Evolutionary conservation across 2,329 filamentous ascomycete genomes (phyloP), one percentile per base, ranked within the genome.

Genomic region (Colletotrichum navitas): DNA sequence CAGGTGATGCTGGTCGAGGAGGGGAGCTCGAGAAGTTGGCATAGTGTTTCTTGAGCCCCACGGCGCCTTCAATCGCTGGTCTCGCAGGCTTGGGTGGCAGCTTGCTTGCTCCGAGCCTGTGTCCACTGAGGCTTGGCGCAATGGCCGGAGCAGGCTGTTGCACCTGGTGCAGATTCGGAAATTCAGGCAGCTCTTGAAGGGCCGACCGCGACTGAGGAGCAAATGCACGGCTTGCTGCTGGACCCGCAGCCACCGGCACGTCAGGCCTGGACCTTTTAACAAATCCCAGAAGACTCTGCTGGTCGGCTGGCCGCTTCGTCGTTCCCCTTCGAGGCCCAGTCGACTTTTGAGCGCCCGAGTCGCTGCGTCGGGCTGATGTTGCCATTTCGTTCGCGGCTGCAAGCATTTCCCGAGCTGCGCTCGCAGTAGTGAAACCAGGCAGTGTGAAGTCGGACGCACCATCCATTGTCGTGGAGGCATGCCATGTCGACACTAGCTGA

Each of bases 371-470:
- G 24, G 55, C 59, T 18, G 65, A 73, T 7, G 63, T 43, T 39
- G 75, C 74, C 49, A 72, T 71, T 24, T 69, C 71, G 3, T 76
- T 75, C 5, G 78, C 75, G 21, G 83, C 79, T 0, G 79, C 79
- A 34, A 78, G 70, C 24, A 85, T 77, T 11, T 78, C 80, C 63
- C 85, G 86, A 74, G 91, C 89, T 26, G 86, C 82, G 12, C 86
- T 85, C 2, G 90, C 89, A 12, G 88, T 88, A n/a, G 88, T 89
- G 74, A 93, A 93, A 0, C 88, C 90, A 0, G 86, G 82, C 11
- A 88, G 80, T 36, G 89, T 92, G 71, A 93, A 93, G 0, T 81
- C 85, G 0, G 85, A 80, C 0, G 86, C 81, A 65, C 85, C 83
- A 56, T 89, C 87, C 89, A 92, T 92, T 0, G 90, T 92, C 6